Percentiles rank a stretch among this genome's conserved stretches.
These are phyloP conservation scores for Parmales sp. DNA, from an alignment of 108 stramenopile genomes.

Conservation along the genomic window DNA sequence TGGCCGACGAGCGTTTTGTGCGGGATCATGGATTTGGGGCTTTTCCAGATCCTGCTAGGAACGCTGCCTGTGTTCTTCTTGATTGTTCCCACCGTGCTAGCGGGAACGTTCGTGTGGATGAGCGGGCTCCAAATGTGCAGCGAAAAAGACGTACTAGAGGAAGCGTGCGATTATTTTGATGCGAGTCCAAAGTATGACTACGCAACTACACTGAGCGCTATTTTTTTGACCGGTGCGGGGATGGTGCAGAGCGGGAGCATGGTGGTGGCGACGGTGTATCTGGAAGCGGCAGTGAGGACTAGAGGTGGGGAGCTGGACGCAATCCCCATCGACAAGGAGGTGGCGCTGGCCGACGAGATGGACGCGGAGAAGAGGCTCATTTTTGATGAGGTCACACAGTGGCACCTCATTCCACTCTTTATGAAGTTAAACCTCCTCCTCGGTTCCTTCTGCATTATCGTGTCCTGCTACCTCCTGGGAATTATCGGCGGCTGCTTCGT, in stretches of 20 bases:
- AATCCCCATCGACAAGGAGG: constrained; percentile 17
- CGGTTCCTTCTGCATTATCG: not conserved
- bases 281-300: constrained; percentile 31
- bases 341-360: not conserved
- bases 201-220: constrained; percentile 39
- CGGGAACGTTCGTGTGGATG: constrained; percentile 49
- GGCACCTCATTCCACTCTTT: not conserved
- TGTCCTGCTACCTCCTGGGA: not conserved
- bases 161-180: too few species aligned
- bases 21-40: constrained; percentile 44
- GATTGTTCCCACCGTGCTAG: constrained; percentile 42
- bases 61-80: constrained; percentile 45
- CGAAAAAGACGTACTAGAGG: too few species aligned
- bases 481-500: too few species aligned
- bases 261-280: constrained; percentile 43
- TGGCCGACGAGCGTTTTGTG: constrained; percentile 50
- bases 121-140: too few species aligned
- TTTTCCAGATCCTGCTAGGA: constrained; percentile 49
- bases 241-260: constrained; percentile 45
- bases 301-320: constrained; percentile 36
- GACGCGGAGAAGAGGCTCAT: not conserved
- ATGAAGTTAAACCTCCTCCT: not conserved
- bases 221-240: constrained; percentile 32
- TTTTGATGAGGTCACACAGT: not conserved
- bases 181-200: constrained; percentile 32